Conservation (phyloP, 768 basidiomycete genomes). For the Agaricus sinodeliciosus region DNA sequence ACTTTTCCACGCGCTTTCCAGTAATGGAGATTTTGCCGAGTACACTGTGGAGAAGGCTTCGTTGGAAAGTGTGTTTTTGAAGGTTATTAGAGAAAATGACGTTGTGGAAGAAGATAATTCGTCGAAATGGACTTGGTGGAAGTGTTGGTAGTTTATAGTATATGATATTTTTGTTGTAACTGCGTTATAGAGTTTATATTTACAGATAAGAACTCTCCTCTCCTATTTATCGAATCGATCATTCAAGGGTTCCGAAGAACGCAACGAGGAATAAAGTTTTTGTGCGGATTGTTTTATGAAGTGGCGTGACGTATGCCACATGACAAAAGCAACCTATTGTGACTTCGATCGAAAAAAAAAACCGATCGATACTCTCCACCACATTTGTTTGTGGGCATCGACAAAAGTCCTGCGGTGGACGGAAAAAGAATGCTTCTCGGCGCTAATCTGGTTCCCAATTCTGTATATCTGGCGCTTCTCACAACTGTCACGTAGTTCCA, state of each 20-base stretch:
- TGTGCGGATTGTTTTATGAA: background rate
- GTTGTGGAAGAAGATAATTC: conserved; percentile 39
- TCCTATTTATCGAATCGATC: conserved; percentile 1
- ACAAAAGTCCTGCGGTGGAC: background rate
- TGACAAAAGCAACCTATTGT: conserved; percentile 3
- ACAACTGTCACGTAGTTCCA: background rate
- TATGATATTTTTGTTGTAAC: background rate
- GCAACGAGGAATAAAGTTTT: background rate
- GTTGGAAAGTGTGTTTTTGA: conserved; percentile 67
- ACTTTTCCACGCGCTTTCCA: conserved; percentile 51
- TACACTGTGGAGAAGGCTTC: conserved; percentile 68
- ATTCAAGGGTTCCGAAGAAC: background rate
- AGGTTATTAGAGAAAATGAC: conserved; percentile 59
- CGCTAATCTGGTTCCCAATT: conserved; percentile 7
- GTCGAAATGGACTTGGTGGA: conserved; percentile 15
- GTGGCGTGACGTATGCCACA: conserved; percentile 9
- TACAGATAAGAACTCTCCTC: background rate
- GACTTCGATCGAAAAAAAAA: background rate
- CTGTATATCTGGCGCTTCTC: background rate
- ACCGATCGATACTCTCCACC: background rate
- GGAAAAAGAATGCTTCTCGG: conserved; percentile 2
- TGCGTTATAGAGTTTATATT: background rate
- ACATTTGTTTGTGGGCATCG: background rate
- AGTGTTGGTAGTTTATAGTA: conserved; percentile 6
- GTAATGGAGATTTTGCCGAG: conserved; percentile 49